Conservation (phyloP, 1,284 basidiomycete genomes). For the Cryptococcus neoformans region DNA sequence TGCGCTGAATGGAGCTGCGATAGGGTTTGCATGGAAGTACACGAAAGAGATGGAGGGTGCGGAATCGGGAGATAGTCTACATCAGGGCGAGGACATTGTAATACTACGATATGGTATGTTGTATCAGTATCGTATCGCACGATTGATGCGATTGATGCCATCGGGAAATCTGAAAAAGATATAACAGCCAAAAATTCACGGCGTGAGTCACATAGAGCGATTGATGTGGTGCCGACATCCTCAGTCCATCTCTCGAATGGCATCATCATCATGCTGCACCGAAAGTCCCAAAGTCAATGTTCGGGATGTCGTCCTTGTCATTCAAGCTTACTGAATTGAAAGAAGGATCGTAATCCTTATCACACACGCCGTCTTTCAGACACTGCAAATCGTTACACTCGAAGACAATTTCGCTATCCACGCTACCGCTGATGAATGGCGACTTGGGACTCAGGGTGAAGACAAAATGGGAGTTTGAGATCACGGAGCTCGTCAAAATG, state of each 20-base stretch:
- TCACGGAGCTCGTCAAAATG: neutral
- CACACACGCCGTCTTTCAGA: neutral
- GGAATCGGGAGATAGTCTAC: constrained; percentile 28
- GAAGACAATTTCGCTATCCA: neutral
- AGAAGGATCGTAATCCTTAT: neutral
- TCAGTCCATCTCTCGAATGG: too few species aligned
- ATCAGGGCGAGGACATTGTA: neutral
- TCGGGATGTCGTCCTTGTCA: too few species aligned
- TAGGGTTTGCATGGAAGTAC: constrained; percentile 28
- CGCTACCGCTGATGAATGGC: neutral
- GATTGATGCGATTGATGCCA: too few species aligned
- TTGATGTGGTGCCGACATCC: too few species aligned
- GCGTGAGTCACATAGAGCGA: neutral
- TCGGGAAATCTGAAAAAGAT: neutral
- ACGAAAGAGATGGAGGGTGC: constrained; percentile 45
- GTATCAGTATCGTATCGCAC: neutral
- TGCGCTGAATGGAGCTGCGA: constrained; percentile 45
- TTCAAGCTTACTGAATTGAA: neutral
- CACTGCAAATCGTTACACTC: neutral
- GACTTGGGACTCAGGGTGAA: neutral
- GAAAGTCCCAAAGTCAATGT: too few species aligned
- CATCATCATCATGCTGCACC: too few species aligned
- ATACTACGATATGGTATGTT: neutral
- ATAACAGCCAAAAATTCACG: neutral
- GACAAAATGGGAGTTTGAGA: neutral